phyloP scores from a whole-genome alignment of 176 grass and related monocot species.

The Eremochloa ophiuroides region DNA sequence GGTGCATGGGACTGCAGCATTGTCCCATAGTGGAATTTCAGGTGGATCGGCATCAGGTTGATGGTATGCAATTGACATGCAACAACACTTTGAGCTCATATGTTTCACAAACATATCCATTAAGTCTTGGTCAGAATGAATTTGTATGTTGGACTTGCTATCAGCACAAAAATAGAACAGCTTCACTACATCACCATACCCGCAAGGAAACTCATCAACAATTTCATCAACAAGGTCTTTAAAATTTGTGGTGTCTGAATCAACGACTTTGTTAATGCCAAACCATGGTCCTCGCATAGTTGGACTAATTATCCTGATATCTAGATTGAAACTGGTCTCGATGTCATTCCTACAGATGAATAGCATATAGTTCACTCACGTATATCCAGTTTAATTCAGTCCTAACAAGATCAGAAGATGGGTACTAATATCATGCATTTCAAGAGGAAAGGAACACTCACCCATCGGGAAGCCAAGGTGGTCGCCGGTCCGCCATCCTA shows the following conservation, averaged over 20 bases:
- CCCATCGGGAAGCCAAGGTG: too few species aligned
- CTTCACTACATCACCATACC: background rate
- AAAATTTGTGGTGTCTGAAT: background rate
- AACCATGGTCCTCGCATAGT: background rate
- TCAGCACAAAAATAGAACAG: background rate
- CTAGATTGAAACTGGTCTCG: background rate
- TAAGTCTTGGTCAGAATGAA: background rate
- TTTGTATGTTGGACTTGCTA: background rate
- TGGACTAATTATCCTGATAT: background rate
- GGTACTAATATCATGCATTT: background rate
- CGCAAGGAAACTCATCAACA: too few species aligned
- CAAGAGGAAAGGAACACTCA: too few species aligned
- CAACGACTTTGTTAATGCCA: background rate
- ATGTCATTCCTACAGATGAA: background rate
- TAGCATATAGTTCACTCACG: too few species aligned
- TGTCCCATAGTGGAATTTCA: background rate
- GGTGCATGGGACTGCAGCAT: background rate
- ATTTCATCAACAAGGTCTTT: too few species aligned
- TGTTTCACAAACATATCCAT: background rate
- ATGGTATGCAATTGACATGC: too few species aligned
- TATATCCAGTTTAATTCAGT: background rate
- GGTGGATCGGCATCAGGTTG: background rate
- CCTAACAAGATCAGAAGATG: background rate
- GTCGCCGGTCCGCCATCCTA: too few species aligned
- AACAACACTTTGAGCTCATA: background rate